Base-by-base conservation (phyloP, 305 asterid species). In the Salvia sclarea region DNA sequence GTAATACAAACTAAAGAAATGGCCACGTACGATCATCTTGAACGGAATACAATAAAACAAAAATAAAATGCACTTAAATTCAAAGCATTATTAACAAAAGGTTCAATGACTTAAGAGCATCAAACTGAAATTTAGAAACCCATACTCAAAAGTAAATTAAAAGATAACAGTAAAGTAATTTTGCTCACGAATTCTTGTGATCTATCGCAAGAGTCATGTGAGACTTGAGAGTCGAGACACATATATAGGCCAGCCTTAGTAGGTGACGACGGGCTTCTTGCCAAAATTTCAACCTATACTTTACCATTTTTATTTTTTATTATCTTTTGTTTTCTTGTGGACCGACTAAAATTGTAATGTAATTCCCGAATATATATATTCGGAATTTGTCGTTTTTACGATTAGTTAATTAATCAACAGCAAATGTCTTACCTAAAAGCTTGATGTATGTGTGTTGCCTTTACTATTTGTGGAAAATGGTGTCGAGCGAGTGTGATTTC, bases 191-290 rank as follows among this genome's bases (percentile, higher is more conserved):
- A 12, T 30, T 72, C 71, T 43, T 64, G 71, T 64, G 70, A 64
- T 44, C 40, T 60, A 8, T 1, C 38, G 20, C 20, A 33, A 35
- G 63, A 61, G 40, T 62, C 76, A 54, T 71, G 70, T 63, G 59
- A 62, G 64, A 24, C 69, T n/a, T n/a, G n/a, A n/a, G n/a, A n/a
- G n/a, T n/a, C n/a, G n/a, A n/a, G n/a, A n/a, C n/a, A n/a, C n/a
- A n/a, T n/a, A 50, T 62, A 64, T 70, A 70, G 69, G 45, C 75
- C 64, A 48, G 40, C 62, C 24, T 44, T 18, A 58, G 38, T 31
- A 61, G 14, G 52, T 37, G 54, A 21, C 68, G 64, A 62, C 44
- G 61, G 64, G 22, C 30, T 30, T 54, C 66, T 54, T 71, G 76
- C 52, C 60, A 18, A 16, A 40, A 38, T 6, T 48, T 0, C 22